These are phyloP conservation scores for Suillus cothurnatus DNA, from an alignment of 768 basidiomycete genomes.

Conservation along the genomic window DNA sequence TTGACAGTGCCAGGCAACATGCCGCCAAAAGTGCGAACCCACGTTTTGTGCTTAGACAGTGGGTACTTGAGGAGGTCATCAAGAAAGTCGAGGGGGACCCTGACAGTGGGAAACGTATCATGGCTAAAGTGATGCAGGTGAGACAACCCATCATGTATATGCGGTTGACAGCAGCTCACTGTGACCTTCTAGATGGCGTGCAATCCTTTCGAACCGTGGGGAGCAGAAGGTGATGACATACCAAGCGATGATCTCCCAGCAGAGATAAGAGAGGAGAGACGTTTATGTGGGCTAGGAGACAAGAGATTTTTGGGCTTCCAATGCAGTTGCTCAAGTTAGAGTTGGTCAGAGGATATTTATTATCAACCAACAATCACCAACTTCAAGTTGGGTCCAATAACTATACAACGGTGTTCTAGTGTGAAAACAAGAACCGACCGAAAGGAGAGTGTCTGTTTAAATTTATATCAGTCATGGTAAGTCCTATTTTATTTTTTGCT, in stretches of 20 bases:
- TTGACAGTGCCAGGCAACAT: slow-evolving; percentile 48
- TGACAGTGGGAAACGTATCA: slow-evolving; percentile 60
- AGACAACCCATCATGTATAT: slow-evolving; percentile 22
- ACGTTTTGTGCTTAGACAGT: slow-evolving; percentile 90
- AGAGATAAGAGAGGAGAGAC: slow-evolving; percentile 69
- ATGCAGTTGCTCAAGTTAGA: slow-evolving; percentile 88
- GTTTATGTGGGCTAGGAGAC: slow-evolving; percentile 79
- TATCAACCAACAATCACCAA: not conserved
- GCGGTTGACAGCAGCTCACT: slow-evolving; percentile 2
- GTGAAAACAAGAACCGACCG: not conserved
- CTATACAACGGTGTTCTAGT: not conserved
- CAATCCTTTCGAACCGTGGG: slow-evolving; percentile 86
- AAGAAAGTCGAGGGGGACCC: slow-evolving; percentile 60
- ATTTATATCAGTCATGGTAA: no score
- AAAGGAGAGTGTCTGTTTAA: no score
- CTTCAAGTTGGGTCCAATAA: not conserved
- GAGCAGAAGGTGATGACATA: slow-evolving; percentile 61
- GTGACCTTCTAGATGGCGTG: slow-evolving; percentile 71
- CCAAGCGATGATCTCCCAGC: slow-evolving; percentile 50
- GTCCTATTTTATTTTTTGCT: no score
- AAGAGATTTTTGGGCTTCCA: slow-evolving; percentile 84
- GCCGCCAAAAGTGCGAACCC: slow-evolving; percentile 74
- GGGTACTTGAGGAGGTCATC: slow-evolving; percentile 95
- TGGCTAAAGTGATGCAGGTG: slow-evolving; percentile 84
- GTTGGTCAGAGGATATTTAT: not conserved